Base-by-base conservation (phyloP, 371 early-diverging fungal genomes). In the Synchytrium microbalum region DNA sequence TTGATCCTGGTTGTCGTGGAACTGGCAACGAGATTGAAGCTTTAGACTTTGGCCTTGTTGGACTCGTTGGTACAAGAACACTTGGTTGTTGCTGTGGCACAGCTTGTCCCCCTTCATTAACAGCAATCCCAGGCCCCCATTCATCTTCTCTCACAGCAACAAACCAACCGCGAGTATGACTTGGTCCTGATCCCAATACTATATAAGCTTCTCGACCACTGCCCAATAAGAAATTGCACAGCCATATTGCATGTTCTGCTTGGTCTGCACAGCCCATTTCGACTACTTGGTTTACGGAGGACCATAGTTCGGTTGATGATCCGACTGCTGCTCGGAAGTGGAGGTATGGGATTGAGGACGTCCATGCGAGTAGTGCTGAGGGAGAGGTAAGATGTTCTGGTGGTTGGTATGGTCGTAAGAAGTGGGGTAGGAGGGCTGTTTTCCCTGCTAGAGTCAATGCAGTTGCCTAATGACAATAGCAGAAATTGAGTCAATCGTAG, bases 241-340 rank as follows among this genome's bases (percentile, higher is more conserved):
- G 62, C 57, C 77, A 46, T 25, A 81, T 72, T 1, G 82, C 78
- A 63, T 78, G 82, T 63, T 81, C 82, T 5, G 70, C 64, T 8
- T 59, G 57, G 54, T 74, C 75, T 1, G 71, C 82, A 10, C 77
- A 75, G 0, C 77, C 75, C 23, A 81, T 61, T 13, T 75, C 72
- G 32, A 81, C 58, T 56, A 81, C 62, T 62, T 81, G 76, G 28
- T 78, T 73, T 14, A 69, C 54, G 0, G 72, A 76, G 19, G 71
- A 33, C 71, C 72, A 71, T n/a, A 77, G 55, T 26, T 57, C 28
- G 23, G 67, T 59, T 26, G 66, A 62, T 5, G 65, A 61, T n/a
- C 66, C 70, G 51, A 75, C 68, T 8, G 72, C 68, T 8, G 70
- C 67, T 30, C 76, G 64, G 28, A 69, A 64, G 14, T 76, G 66